Percentiles rank a stretch among this genome's conserved stretches.
phyloP scores from a whole-genome alignment of 2,329 filamentous ascomycete genomes.

The Peltaster fructicola region DNA sequence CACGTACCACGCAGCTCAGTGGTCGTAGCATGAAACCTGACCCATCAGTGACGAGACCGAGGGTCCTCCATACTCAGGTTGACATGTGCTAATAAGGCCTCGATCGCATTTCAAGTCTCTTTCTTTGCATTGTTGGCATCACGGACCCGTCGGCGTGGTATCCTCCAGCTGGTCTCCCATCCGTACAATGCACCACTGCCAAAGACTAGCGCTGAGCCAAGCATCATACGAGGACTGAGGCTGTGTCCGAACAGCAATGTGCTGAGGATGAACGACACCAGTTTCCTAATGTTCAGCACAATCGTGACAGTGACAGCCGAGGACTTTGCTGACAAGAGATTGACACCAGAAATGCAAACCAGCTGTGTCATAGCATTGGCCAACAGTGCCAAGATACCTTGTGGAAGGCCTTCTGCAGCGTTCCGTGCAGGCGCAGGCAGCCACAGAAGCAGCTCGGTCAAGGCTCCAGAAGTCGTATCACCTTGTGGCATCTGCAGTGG shows the following conservation, averaged over 20 bases:
- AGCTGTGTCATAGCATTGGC: slow-evolving; percentile 83
- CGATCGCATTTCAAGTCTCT: neutral
- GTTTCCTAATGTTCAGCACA: slow-evolving; percentile 84
- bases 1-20: too few relatives aligned
- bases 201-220: slow-evolving; percentile 77
- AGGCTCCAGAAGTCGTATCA: slow-evolving; percentile 1
- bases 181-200: slow-evolving; percentile 82
- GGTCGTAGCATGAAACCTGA: too few relatives aligned
- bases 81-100: slow-evolving; percentile 1
- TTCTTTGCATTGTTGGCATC: neutral
- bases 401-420: slow-evolving; percentile 28
- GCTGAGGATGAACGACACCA: slow-evolving; percentile 77
- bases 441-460: slow-evolving; percentile 4
- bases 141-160: slow-evolving; percentile 23
- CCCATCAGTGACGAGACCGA: too few relatives aligned
- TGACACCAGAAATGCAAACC: slow-evolving; percentile 87
- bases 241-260: slow-evolving; percentile 89
- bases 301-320: slow-evolving; percentile 93
- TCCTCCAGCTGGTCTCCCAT: slow-evolving; percentile 42
- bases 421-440: slow-evolving; percentile 1
- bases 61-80: slow-evolving; percentile 1
- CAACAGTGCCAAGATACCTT: slow-evolving; percentile 51
- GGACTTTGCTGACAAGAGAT: slow-evolving; percentile 73
- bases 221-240: slow-evolving; percentile 55
- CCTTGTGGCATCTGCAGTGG: slow-evolving; percentile 30